Evolutionary conservation across 495 filamentous ascomycete species (phyloP).

Genomic region (Aspergillus affinis): DNA sequence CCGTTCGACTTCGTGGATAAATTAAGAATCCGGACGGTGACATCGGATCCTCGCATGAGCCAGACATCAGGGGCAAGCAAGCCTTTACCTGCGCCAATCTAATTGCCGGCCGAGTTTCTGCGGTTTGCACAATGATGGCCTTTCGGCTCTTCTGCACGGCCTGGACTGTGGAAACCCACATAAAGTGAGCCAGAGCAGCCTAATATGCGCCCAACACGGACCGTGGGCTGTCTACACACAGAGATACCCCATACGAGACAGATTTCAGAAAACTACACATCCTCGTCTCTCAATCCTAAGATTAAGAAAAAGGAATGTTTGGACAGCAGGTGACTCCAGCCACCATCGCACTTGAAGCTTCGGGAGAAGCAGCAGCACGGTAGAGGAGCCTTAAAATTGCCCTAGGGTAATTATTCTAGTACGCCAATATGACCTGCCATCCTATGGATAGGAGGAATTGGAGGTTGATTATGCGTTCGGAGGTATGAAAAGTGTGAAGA

Average conservation of each 20-base stretch:
- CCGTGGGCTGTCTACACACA: too few species aligned
- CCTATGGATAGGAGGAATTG: conserved; percentile 44
- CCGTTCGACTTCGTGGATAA: neutral
- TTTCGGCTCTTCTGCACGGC: neutral
- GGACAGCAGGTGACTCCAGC: conserved; percentile 43
- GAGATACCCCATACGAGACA: too few species aligned
- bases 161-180: too few species aligned
- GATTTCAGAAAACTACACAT: too few species aligned
- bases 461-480: conserved; percentile 58
- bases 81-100: neutral
- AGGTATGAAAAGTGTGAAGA: conserved; percentile 45
- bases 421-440: conserved; percentile 57
- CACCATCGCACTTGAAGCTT: conserved; percentile 34
- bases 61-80: neutral
- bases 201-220: too few species aligned
- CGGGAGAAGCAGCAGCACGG: conserved; percentile 27
- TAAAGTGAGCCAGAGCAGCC: too few species aligned
- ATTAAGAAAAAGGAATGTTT: conserved; percentile 28
- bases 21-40: neutral
- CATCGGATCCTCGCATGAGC: neutral
- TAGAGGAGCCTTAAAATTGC: conserved; percentile 34
- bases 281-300: neutral
- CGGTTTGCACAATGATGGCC: neutral
- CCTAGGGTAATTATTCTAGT: conserved; percentile 36
- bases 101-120: neutral